phyloP scores from a whole-genome alignment of 495 filamentous ascomycete species.

The Haplographium delicatum region DNA sequence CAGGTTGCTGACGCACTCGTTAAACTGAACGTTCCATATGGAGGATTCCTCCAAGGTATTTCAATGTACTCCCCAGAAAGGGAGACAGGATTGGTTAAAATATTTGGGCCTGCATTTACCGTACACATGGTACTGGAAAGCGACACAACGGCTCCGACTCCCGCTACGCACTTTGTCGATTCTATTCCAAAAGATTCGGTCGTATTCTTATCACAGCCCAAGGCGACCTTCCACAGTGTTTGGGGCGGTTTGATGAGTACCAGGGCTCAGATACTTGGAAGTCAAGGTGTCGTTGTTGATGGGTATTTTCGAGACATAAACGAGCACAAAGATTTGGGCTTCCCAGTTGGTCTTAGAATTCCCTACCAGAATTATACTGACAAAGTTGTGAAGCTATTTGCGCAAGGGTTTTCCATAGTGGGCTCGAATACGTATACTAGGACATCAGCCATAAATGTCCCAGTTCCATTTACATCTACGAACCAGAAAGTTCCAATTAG shows the following conservation, averaged over 20 bases:
- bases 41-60: conserved; percentile 52
- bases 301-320: conserved; percentile 53
- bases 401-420: no score
- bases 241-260: conserved; percentile 4
- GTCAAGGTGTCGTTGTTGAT: conserved; percentile 40
- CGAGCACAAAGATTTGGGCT: conserved; percentile 50
- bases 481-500: conserved; percentile 44
- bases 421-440: no score
- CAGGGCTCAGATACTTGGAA: background rate
- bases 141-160: conserved; percentile 40
- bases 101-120: conserved; percentile 53
- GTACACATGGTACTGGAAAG: conserved; percentile 43
- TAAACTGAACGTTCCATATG: conserved; percentile 46
- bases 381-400: conserved; percentile 29
- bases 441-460: conserved; percentile 30
- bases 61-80: conserved; percentile 52
- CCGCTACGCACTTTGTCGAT: conserved; percentile 41
- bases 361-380: conserved; percentile 47
- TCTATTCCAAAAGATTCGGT: background rate
- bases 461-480: conserved; percentile 37
- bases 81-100: conserved; percentile 46
- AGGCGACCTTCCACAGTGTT: background rate
- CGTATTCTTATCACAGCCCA: background rate
- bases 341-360: conserved; percentile 49
- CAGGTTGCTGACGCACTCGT: conserved; percentile 43